phyloP scores from a whole-genome alignment of 2,329 filamentous ascomycete species.

The Fusarium irregulare region DNA sequence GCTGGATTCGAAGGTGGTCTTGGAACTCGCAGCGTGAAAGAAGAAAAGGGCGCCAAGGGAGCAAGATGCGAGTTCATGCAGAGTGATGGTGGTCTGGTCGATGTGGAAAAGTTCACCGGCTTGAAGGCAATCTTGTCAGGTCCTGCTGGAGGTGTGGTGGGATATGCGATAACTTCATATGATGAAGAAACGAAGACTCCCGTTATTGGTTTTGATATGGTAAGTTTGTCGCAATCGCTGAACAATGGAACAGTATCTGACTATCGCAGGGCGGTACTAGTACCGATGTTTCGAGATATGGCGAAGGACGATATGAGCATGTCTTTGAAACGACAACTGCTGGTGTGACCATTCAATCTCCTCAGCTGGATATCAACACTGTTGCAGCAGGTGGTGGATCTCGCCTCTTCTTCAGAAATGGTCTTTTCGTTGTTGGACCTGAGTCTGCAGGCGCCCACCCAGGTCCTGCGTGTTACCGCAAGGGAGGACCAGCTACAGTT shows the following conservation, averaged over 20 bases:
- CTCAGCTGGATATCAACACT: constrained; percentile 94
- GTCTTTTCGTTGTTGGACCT: constrained; percentile 89
- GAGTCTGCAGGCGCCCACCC: constrained; percentile 91
- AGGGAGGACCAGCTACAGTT: constrained; percentile 89
- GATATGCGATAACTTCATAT: constrained; percentile 91
- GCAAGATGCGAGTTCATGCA: constrained; percentile 97
- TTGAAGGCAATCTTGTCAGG: constrained; percentile 88
- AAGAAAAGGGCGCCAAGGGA: constrained; percentile 71
- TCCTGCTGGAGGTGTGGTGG: constrained; percentile 92
- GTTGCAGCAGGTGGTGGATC: constrained; percentile 92
- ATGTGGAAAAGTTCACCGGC: constrained; percentile 85
- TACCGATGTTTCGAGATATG: constrained; percentile 90
- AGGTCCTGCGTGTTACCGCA: constrained; percentile 90
- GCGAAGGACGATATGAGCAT: constrained; percentile 87
- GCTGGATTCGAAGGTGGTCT: constrained; percentile 84
- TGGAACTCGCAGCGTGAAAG: constrained; percentile 78
- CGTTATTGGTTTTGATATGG: constrained; percentile 95
- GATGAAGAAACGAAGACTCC: constrained; percentile 84
- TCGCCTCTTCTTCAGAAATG: constrained; percentile 86
- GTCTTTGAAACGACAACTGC: constrained; percentile 95
- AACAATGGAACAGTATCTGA: constrained; percentile 4
- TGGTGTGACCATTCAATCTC: constrained; percentile 92
- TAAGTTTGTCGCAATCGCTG: constrained; percentile 19
- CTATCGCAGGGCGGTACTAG: constrained; percentile 76
- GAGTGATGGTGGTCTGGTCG: constrained; percentile 79